Evolutionary conservation across 2,329 filamentous ascomycete genomes (phyloP), one percentile per base, ranked within the genome.

Genomic region (Fusarium verrucosum): DNA sequence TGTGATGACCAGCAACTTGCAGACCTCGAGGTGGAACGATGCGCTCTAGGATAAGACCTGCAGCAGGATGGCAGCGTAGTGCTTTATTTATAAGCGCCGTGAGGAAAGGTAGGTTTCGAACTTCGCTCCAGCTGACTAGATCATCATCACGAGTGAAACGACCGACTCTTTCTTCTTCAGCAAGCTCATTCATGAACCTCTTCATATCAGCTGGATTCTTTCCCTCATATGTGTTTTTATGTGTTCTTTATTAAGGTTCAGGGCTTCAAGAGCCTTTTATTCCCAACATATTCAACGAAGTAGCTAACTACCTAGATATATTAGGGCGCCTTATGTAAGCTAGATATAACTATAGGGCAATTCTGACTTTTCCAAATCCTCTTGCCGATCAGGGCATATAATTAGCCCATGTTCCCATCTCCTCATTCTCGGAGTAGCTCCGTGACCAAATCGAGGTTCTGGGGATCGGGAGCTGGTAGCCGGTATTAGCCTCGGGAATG

Each of bases 11-110:
- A 3, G 83, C 81, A 46, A 92, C 87, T 45, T 86, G 83, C 35
- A 84, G 80, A 8, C 89, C 90, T 17, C 83, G 79, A 0, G 80
- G 74, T 0, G 91, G 91, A 0, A 91, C 89, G 36, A 93, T 79
- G 59, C 92, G 85, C 74, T 94, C 91, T 32, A 94, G 80, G 2
- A 88, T 86, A 5, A 93, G 78, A 0, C 90, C 91, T 0, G 88
- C 83, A 1, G 91, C 89, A 0, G 92, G 91, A 73, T 94, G 89
- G 57, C 92, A 73, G 19, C 91, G 85, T 77, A 94, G 90, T 7
- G 88, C 85, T 75, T 95, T 92, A 71, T 93, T 91, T 70, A 94
- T 83, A 49, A 87, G 87, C 4, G 91, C 91, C 69, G 92, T 88
- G 10, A 94, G 84, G 74, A 93, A 94, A 0, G 86, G 85, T 2